Base-by-base conservation (phyloP, 2,329 filamentous ascomycete genomes). In the Phialemoniopsis sp. region DNA sequence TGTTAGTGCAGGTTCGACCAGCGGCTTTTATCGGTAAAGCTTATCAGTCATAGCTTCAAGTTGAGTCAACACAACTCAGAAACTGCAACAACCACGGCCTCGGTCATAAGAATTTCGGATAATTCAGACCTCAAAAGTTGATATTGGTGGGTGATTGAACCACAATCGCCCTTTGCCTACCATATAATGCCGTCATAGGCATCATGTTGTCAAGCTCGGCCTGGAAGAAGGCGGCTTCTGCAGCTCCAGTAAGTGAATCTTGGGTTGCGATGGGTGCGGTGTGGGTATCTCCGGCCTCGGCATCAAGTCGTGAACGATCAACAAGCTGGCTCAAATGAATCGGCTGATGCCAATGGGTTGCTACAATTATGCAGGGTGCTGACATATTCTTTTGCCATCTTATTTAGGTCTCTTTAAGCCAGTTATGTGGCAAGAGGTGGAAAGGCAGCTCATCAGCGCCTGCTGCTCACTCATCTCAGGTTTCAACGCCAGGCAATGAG, bases 121-220 rank as follows among this genome's bases (percentile, higher is more conserved):
- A 26, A 26, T 26, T 26, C 21, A 26, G 21, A 26, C 21, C 21
- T 26, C 21, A 26, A 26, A 26, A 26, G 6, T 26, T 26, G 21
- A 6, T 26, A 10, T 10, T 26, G 21, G 10, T 10, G 6, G 21
- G 21, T 10, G 21, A 26, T 26, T 26, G 21, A 26, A 10, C 21
- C 10, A 26, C 21, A 26, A 26, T 26, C 10, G 21, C 26, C 19
- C 16, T 13, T n/a, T n/a, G n/a, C n/a, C 8, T 15, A 8, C 13
- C 21, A 36, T 39, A 41, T 19, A 17, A 50, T 49, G 46, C 33
- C 32, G 33, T 17, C 39, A 43, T 34, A 50, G 50, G 42, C 50
- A 72, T 72, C 69, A 64, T 56, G 46, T 57, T 56, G 41, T 57
- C 62, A 57, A 57, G 44, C 45, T 54, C 55, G 49, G 56, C 59